Evolutionary conservation across 768 basidiomycete species (phyloP).

Genomic region (Suillus fuscotomentosus): DNA sequence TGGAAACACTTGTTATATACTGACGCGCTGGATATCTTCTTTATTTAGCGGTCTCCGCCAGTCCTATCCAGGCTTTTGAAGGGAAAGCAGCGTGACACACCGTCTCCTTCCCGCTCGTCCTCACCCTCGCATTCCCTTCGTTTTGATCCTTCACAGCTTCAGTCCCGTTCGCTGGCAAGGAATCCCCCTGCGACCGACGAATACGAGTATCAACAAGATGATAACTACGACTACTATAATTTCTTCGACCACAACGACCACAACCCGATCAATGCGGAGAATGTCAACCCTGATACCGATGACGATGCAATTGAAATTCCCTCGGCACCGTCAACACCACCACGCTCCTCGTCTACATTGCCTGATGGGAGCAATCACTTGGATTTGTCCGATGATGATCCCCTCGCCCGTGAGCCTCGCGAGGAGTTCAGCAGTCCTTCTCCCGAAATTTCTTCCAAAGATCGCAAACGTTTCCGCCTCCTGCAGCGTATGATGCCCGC

Average conservation of each 20-base stretch:
- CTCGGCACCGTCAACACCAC: slow-evolving; percentile 14
- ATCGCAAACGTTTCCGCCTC: slow-evolving; percentile 36
- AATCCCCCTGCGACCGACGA: neutral
- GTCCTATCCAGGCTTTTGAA: neutral
- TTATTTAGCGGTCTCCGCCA: neutral
- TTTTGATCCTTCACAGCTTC: slow-evolving; percentile 8
- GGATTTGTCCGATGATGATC: slow-evolving; percentile 4
- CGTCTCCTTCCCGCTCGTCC: slow-evolving; percentile 6
- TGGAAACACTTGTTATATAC: neutral
- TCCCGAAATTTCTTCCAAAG: slow-evolving; percentile 23
- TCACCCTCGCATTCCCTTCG: slow-evolving; percentile 9
- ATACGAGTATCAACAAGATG: slow-evolving; percentile 14
- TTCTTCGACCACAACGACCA: slow-evolving; percentile 2
- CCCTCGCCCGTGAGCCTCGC: neutral
- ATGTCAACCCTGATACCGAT: neutral
- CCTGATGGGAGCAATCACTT: slow-evolving; percentile 9
- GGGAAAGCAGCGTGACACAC: neutral
- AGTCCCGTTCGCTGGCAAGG: neutral
- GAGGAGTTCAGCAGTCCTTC: slow-evolving; percentile 12
- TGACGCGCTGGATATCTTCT: neutral
- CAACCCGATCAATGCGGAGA: neutral
- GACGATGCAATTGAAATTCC: slow-evolving; percentile 10
- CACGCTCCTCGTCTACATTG: slow-evolving; percentile 5
- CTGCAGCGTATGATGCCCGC: slow-evolving; percentile 54
- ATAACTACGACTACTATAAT: slow-evolving; percentile 14